A percentile compares a stretch with the other conserved stretches of the same genome.
Evolutionary conservation across 495 filamentous ascomycete species (phyloP).

Genomic region (Aspergillus diversus): DNA sequence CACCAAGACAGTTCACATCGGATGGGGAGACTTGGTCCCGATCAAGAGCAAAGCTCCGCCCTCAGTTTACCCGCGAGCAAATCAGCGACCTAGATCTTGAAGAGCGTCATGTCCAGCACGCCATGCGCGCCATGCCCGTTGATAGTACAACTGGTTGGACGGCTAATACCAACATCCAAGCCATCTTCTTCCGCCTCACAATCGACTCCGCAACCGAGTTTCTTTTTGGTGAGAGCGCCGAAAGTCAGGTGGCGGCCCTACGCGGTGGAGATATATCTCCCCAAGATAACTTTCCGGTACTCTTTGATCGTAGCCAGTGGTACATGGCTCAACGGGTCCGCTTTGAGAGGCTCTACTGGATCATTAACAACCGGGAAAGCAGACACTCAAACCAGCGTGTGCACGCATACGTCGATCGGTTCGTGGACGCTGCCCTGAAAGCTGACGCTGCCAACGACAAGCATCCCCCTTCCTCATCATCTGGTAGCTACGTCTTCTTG

Average conservation of each 20-base stretch:
- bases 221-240: constrained; percentile 63
- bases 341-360: constrained; percentile 56
- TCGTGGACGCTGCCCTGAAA: constrained; percentile 45
- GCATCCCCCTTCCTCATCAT: constrained; percentile 16
- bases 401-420: constrained; percentile 53
- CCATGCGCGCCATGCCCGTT: constrained; percentile 42
- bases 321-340: constrained; percentile 40
- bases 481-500: constrained; percentile 42
- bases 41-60: constrained; percentile 58
- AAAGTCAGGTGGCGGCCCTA: constrained; percentile 40
- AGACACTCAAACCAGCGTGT: constrained; percentile 46
- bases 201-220: constrained; percentile 71
- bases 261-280: constrained; percentile 25
- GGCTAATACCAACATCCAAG: constrained; percentile 54
- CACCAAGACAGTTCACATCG: constrained; percentile 46
- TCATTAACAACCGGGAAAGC: constrained; percentile 55
- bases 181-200: constrained; percentile 66
- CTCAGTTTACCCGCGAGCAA: constrained; percentile 56
- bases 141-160: constrained; percentile 47
- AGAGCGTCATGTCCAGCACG: constrained; percentile 52
- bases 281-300: constrained; percentile 40
- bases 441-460: constrained; percentile 30
- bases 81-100: constrained; percentile 57
- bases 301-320: constrained; percentile 48
- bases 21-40: constrained; percentile 55